Conservation (phyloP, 2,329 filamentous ascomycete genomes). For the Fusarium domesticum region DNA sequence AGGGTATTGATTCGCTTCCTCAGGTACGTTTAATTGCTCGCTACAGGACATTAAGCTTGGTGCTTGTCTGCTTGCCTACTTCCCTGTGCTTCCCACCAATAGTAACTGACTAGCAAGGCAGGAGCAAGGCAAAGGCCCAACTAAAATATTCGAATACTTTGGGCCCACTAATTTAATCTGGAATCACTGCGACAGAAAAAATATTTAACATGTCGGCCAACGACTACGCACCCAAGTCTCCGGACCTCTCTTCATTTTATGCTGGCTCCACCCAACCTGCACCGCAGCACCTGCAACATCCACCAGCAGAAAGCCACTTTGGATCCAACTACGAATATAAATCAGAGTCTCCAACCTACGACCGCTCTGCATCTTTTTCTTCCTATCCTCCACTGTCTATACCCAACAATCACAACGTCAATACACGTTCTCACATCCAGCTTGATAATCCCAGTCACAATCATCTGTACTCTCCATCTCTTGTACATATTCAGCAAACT, state of each 20-base stretch:
- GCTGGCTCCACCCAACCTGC: slow-evolving; percentile 38
- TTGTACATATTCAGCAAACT: slow-evolving; percentile 27
- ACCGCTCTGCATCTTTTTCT: slow-evolving; percentile 24
- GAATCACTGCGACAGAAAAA: slow-evolving; percentile 22
- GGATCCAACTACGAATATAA: slow-evolving; percentile 35
- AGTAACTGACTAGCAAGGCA: no score
- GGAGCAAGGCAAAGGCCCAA: slow-evolving; percentile 13
- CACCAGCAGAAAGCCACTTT: slow-evolving; percentile 31
- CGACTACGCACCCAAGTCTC: slow-evolving; percentile 57
- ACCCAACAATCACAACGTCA: slow-evolving; percentile 29
- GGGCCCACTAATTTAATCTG: no score
- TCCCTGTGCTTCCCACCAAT: no score
- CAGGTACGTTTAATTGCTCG: no score
- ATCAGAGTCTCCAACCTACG: slow-evolving; percentile 32
- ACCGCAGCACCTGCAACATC: slow-evolving; percentile 34
- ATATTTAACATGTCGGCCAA: slow-evolving; percentile 45
- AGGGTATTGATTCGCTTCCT: no score
- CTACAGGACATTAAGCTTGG: neutral
- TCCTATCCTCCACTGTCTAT: slow-evolving; percentile 23
- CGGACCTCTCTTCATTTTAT: slow-evolving; percentile 57
- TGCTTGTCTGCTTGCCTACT: neutral
- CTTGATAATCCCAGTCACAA: slow-evolving; percentile 18
- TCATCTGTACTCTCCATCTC: slow-evolving; percentile 25
- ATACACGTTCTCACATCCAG: slow-evolving; percentile 11
- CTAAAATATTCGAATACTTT: slow-evolving; percentile 19